These are phyloP conservation scores for Globisporangium emineosum DNA, from an alignment of 352 stramenopile genomes.

Conservation along the genomic window DNA sequence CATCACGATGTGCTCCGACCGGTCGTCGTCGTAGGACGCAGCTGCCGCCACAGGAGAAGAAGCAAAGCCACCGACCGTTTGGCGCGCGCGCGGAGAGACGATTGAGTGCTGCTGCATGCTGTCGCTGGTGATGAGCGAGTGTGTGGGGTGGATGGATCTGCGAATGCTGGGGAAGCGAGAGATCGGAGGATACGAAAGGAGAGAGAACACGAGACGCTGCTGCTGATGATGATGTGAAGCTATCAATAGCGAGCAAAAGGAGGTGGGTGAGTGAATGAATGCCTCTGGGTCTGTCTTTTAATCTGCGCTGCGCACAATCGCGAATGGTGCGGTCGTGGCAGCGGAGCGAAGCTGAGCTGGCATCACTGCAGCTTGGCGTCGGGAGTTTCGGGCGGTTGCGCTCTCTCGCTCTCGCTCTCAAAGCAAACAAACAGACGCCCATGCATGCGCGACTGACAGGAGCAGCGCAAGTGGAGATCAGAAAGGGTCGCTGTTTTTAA, in stretches of 20 bases:
- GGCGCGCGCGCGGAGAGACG: background rate
- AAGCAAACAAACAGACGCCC: background rate
- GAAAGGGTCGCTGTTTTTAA: background rate
- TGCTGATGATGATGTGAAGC: background rate
- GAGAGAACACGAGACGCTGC: background rate
- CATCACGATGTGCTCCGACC: background rate
- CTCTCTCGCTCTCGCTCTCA: background rate
- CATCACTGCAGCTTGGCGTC: background rate
- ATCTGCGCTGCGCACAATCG: slow-evolving; percentile 5
- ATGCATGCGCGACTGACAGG: background rate
- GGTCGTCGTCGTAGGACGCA: background rate
- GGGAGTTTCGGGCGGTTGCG: background rate
- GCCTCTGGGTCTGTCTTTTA: background rate
- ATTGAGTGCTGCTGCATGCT: background rate
- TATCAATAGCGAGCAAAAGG: background rate
- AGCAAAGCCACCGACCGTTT: background rate
- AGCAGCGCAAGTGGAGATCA: background rate
- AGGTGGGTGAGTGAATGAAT: background rate
- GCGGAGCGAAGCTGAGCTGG: background rate
- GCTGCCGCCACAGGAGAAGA: background rate
- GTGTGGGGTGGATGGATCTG: background rate
- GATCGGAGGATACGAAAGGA: background rate
- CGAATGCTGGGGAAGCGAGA: too few relatives aligned
- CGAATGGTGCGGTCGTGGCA: background rate
- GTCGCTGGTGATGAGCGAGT: background rate